phyloP scores from a whole-genome alignment of 2,329 filamentous ascomycete genomes.

The Simplicillium sp. region DNA sequence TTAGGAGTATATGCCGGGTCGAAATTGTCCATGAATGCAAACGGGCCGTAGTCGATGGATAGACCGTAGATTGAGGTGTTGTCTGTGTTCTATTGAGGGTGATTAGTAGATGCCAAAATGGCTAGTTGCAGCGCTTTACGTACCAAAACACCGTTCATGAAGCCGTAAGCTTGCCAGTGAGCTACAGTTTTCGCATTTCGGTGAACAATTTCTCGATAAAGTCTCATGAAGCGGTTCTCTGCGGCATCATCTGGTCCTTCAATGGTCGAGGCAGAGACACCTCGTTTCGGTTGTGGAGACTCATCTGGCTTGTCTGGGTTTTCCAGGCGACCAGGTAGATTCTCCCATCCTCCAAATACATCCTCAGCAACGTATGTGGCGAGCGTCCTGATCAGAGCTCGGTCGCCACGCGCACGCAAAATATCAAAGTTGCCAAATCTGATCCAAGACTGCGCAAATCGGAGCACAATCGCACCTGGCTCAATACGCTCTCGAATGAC shows the following conservation, averaged over 20 bases:
- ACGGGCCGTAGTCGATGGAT: slow-evolving; percentile 90
- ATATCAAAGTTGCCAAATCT: slow-evolving; percentile 94
- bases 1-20: slow-evolving; percentile 93
- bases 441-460: slow-evolving; percentile 88
- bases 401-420: slow-evolving; percentile 71
- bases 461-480: slow-evolving; percentile 83
- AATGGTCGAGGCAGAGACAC: slow-evolving; percentile 45
- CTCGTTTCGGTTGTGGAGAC: slow-evolving; percentile 34
- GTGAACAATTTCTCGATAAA: slow-evolving; percentile 81
- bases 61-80: slow-evolving; percentile 89
- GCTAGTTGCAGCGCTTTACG: slow-evolving; percentile 8
- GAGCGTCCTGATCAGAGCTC: slow-evolving; percentile 61
- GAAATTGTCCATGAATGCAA: slow-evolving; percentile 96
- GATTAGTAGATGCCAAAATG: too few relatives aligned
- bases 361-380: slow-evolving; percentile 81
- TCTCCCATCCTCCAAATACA: slow-evolving; percentile 80
- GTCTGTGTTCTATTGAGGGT: slow-evolving; percentile 62
- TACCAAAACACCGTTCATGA: slow-evolving; percentile 88
- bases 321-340: slow-evolving; percentile 54
- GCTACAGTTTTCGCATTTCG: slow-evolving; percentile 84
- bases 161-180: slow-evolving; percentile 96
- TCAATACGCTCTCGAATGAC: slow-evolving; percentile 75
- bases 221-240: slow-evolving; percentile 77
- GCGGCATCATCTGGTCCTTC: slow-evolving; percentile 59
- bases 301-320: slow-evolving; percentile 37